phyloP scores from a whole-genome alignment of 805 yeast genomes.

The Ascoidea asiatica region DNA sequence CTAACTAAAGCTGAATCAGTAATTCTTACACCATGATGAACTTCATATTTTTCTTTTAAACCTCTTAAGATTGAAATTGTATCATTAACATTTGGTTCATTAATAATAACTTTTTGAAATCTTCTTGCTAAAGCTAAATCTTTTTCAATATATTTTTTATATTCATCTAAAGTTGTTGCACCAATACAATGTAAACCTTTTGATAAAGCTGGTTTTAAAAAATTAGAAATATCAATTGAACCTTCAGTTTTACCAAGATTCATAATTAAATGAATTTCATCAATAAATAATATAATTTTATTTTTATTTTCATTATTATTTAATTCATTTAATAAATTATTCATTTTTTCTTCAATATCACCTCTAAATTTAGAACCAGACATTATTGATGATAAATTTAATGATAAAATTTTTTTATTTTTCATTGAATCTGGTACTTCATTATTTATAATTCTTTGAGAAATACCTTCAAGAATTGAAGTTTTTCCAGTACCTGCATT shows the following conservation, averaged over 20 bases:
- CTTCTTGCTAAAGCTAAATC: slow-evolving; percentile 94
- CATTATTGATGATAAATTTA: slow-evolving; percentile 80
- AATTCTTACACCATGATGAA: slow-evolving; percentile 94
- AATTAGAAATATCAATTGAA: slow-evolving; percentile 78
- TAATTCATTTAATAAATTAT: slow-evolving; percentile 68
- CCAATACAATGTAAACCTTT: slow-evolving; percentile 93
- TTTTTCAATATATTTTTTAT: slow-evolving; percentile 83
- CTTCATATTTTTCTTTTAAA: slow-evolving; percentile 85
- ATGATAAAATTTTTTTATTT: slow-evolving; percentile 66
- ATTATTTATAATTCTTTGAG: slow-evolving; percentile 81
- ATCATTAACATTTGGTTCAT: slow-evolving; percentile 84
- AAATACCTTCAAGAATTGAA: slow-evolving; percentile 91
- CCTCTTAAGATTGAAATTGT: slow-evolving; percentile 89
- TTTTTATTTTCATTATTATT: slow-evolving; percentile 53
- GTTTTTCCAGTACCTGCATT: slow-evolving; percentile 98
- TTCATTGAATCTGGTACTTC: slow-evolving; percentile 94
- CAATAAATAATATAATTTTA: slow-evolving; percentile 69
- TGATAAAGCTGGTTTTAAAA: slow-evolving; percentile 87
- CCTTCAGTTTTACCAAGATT: slow-evolving; percentile 94
- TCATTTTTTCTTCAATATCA: slow-evolving; percentile 86
- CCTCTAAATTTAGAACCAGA: slow-evolving; percentile 96
- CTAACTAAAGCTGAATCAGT: slow-evolving; percentile 88
- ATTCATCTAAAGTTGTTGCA: slow-evolving; percentile 92
- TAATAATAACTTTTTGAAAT: slow-evolving; percentile 75
- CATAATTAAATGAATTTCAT: slow-evolving; percentile 78